A percentile compares a stretch with the other conserved stretches of the same genome.
phyloP scores from a whole-genome alignment of 768 basidiomycete genomes.

The Chlorophyllum brunneum region DNA sequence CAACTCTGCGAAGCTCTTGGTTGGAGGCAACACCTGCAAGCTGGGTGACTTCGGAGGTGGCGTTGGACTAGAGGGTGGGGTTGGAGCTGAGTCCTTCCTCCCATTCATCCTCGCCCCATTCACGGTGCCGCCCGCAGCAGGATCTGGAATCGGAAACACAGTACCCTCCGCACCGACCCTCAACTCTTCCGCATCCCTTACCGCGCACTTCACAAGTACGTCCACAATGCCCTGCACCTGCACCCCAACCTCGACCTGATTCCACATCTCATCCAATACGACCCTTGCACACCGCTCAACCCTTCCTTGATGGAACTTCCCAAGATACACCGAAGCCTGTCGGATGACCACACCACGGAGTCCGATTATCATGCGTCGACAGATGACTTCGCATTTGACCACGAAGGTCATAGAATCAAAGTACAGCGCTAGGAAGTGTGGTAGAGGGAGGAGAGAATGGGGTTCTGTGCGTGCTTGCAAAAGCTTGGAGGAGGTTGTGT shows the following conservation, averaged over 20 bases:
- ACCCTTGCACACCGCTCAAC: conserved; percentile 80
- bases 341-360: conserved; percentile 81
- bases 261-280: conserved; percentile 97
- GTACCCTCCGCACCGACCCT: conserved; percentile 30
- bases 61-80: not conserved
- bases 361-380: conserved; percentile 89
- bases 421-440: conserved; percentile 78
- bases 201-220: conserved; percentile 75
- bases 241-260: conserved; percentile 66
- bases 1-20: conserved; percentile 8
- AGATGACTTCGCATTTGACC: conserved; percentile 80
- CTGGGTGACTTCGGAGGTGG: not conserved
- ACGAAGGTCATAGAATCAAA: conserved; percentile 89
- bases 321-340: conserved; percentile 89
- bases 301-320: conserved; percentile 78
- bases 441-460: conserved; percentile 67
- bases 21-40: conserved; percentile 1
- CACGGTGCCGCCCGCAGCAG: conserved; percentile 3
- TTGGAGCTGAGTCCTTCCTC: not conserved
- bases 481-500: conserved; percentile 78
- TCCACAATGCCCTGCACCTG: conserved; percentile 68
- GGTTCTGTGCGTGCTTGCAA: conserved; percentile 73
- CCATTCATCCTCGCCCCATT: conserved; percentile 1
- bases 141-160: conserved; percentile 17
- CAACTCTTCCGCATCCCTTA: conserved; percentile 76